phyloP scores from a whole-genome alignment of 768 basidiomycete genomes.

The Lentinula raphanica region DNA sequence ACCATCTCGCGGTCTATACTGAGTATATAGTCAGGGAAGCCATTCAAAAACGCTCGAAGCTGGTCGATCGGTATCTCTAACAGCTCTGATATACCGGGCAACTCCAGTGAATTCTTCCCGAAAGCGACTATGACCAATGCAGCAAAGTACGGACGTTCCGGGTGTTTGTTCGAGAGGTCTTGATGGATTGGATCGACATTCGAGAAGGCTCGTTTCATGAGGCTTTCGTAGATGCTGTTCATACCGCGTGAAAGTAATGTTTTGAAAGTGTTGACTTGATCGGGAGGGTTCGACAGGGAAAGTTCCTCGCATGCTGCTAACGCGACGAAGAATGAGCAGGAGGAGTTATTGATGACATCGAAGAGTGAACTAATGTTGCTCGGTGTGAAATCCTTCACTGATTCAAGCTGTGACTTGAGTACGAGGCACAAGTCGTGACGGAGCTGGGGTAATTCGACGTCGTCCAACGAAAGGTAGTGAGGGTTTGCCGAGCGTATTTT shows the following conservation, averaged over 20 bases:
- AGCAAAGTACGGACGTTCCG: too few relatives aligned
- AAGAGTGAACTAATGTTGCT: neutral
- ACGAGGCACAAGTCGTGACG: neutral
- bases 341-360: neutral
- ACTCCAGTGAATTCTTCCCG: neutral
- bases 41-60: neutral
- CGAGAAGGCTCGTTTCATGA: neutral
- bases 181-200: too few relatives aligned
- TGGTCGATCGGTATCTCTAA: neutral
- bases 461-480: neutral
- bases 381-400: neutral
- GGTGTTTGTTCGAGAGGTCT: too few relatives aligned
- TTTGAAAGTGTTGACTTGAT: neutral
- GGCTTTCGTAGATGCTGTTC: neutral
- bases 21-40: neutral
- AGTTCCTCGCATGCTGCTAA: neutral
- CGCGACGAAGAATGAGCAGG: neutral
- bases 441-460: neutral
- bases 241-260: neutral
- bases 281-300: neutral
- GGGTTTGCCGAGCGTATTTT: neutral
- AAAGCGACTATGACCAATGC: neutral
- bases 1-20: neutral
- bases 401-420: neutral
- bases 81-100: neutral